Percentiles rank a stretch among this genome's conserved stretches.
Conservation (phyloP, 352 stramenopile genomes). For the Phytophthora ohioensis region DNA sequence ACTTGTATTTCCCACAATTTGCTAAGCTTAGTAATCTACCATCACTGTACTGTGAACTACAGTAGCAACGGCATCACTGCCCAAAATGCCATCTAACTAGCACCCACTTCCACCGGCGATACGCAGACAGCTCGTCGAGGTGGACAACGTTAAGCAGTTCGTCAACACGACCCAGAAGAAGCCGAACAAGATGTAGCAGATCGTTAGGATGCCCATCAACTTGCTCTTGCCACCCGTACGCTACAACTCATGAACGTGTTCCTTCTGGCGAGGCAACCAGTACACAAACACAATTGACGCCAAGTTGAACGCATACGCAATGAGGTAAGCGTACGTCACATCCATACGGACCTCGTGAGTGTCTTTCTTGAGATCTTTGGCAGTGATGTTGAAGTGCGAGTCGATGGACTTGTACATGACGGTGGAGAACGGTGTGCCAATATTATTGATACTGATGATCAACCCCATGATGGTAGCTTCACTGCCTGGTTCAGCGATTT, state of each 20-base stretch:
- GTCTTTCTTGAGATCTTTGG: constrained; percentile 44
- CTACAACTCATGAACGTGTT: constrained; percentile 50
- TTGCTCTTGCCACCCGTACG: constrained; percentile 49
- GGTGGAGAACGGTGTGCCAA: constrained; percentile 54
- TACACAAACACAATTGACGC: constrained; percentile 54
- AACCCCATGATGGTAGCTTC: constrained; percentile 59
- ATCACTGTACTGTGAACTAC: not conserved
- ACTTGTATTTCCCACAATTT: no score
- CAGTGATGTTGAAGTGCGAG: constrained; percentile 53
- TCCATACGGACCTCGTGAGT: constrained; percentile 53
- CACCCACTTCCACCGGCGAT: constrained; percentile 63
- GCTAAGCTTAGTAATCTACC: not conserved
- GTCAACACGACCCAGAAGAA: constrained; percentile 62
- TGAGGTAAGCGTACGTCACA: constrained; percentile 59
- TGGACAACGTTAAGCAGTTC: constrained; percentile 60
- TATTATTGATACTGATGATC: constrained; percentile 43
- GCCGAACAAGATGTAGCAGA: constrained; percentile 48
- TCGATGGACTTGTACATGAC: constrained; percentile 68
- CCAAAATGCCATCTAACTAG: constrained; percentile 13
- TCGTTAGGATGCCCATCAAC: constrained; percentile 41
- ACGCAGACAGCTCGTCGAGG: constrained; percentile 56
- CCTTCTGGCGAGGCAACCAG: constrained; percentile 62
- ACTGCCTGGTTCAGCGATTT: constrained; percentile 48
- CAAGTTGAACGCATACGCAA: constrained; percentile 62
- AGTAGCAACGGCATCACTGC: not conserved